Percentiles rank a stretch among this genome's conserved stretches.
Conservation (phyloP, 2,329 filamentous ascomycete genomes). For the Penicillium fuscoglaucum region DNA sequence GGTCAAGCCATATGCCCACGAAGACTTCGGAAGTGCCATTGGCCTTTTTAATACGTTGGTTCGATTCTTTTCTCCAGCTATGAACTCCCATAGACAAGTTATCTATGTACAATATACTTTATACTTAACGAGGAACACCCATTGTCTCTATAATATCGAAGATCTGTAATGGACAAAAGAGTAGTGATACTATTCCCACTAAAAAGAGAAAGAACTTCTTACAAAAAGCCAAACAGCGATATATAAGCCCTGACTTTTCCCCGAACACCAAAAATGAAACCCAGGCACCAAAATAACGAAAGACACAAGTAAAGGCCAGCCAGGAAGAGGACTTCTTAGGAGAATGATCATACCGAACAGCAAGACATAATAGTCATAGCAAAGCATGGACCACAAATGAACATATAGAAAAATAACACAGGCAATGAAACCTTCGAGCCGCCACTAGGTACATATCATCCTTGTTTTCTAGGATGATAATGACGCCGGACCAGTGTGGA, state of each 20-base stretch:
- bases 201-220: slow-evolving; percentile 3
- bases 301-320: slow-evolving; percentile 1
- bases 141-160: not conserved
- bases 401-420: slow-evolving; percentile 1
- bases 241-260: slow-evolving; percentile 14
- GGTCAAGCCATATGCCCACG: not conserved
- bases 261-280: slow-evolving; percentile 10
- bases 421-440: not conserved
- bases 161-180: slow-evolving; percentile 2
- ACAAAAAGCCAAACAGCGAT: slow-evolving; percentile 7
- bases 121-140: not conserved
- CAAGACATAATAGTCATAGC: slow-evolving; percentile 4
- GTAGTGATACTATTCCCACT: slow-evolving; percentile 14
- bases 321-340: not conserved
- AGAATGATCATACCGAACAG: slow-evolving; percentile 3
- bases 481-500: slow-evolving; percentile 23
- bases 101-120: not conserved
- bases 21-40: not conserved
- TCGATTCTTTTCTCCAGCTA: not conserved
- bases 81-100: too few relatives aligned
- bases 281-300: slow-evolving; percentile 4
- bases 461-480: slow-evolving; percentile 15
- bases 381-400: slow-evolving; percentile 2
- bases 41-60: not conserved
- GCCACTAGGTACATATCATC: slow-evolving; percentile 1